These are phyloP conservation scores for Auriculariales sp. DNA, from an alignment of 768 basidiomycete species.

Conservation along the genomic window DNA sequence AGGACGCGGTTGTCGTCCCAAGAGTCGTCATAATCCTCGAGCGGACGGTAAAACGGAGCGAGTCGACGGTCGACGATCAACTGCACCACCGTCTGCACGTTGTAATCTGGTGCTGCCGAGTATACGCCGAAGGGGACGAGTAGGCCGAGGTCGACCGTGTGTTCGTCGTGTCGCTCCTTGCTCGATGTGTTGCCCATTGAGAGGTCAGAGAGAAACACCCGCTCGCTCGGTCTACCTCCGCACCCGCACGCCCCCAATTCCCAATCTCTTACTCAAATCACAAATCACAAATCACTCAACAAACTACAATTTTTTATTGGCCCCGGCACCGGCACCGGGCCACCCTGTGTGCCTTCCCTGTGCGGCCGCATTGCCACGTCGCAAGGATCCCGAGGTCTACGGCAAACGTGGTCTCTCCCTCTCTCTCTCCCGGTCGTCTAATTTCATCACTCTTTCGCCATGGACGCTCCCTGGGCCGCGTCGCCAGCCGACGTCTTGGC, in stretches of 20 bases:
- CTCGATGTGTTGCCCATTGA: slow-evolving; percentile 79
- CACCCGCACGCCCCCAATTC: neutral
- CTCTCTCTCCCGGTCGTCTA: neutral
- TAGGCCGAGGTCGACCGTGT: slow-evolving; percentile 70
- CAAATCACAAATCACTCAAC: too few species aligned
- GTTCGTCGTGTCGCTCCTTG: slow-evolving; percentile 60
- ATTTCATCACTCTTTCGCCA: slow-evolving; percentile 16
- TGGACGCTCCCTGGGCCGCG: slow-evolving; percentile 72
- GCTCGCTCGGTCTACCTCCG: neutral
- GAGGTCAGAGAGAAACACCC: neutral
- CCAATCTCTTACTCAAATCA: neutral
- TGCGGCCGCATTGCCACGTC: neutral
- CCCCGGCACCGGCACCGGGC: too few species aligned
- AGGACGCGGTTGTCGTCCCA: slow-evolving; percentile 87
- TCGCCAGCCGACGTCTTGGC: slow-evolving; percentile 53
- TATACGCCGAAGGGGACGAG: slow-evolving; percentile 79
- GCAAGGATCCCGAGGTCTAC: neutral
- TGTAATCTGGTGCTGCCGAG: slow-evolving; percentile 77
- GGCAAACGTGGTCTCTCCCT: neutral
- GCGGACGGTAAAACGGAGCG: slow-evolving; percentile 90
- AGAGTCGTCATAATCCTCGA: slow-evolving; percentile 81
- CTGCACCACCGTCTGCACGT: slow-evolving; percentile 71
- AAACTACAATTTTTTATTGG: too few species aligned
- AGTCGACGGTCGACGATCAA: slow-evolving; percentile 79
- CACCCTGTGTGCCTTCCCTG: too few species aligned